Evolutionary conservation across 75 land plant genomes (phyloP), one percentile per base, ranked within the genome.

Genomic region (Selaginella moellendorffii): DNA sequence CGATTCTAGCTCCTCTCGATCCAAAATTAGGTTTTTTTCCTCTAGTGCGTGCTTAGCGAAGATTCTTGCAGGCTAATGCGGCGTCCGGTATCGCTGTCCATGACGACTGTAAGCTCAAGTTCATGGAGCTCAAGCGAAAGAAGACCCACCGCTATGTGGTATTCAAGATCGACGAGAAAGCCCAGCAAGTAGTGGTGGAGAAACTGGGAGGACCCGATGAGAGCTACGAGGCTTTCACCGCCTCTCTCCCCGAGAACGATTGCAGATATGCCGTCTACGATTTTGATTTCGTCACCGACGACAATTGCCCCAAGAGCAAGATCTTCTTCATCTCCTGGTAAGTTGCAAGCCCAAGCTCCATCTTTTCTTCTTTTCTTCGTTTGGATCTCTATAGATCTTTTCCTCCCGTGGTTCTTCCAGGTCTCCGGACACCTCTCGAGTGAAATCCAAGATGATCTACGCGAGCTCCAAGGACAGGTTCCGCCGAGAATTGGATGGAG

Each of bases 261-360:
- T 80, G 82, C 30, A 71, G 79, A 27, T 80, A 80, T 42, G 82
- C 79, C 30, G 82, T 80, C 67, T 80, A 30, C 42, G 82, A 80
- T 53, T 80, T 76, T 63, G 74, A 80, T 61, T 80, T 80, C 69
- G 78, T 71, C 62, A 80, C 82, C 24, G 27, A 59, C 2, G 82
- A 76, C 72, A 74, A 80, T 58, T 76, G 79, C 68, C 79, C 72
- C 65, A 80, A 80, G 64, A 73, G 77, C 79, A 80, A 80, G 65
- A 80, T 80, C 64, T 76, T 80, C 77, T 80, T 80, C 71, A 76
- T 80, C 27, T 76, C 82, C 61, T 77, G 79, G 69, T 36, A 36
- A 36, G 46, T 36, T 5, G 5, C 5, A 5, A 36, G 46, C 46
- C 5, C 46, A 14, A 5, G 46, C 46, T 5, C 46, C 46, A 36